Evolutionary conservation across 75 land plant species (phyloP), one percentile per base, ranked within the genome.

Genomic region (Pseudotsuga menziesii): DNA sequence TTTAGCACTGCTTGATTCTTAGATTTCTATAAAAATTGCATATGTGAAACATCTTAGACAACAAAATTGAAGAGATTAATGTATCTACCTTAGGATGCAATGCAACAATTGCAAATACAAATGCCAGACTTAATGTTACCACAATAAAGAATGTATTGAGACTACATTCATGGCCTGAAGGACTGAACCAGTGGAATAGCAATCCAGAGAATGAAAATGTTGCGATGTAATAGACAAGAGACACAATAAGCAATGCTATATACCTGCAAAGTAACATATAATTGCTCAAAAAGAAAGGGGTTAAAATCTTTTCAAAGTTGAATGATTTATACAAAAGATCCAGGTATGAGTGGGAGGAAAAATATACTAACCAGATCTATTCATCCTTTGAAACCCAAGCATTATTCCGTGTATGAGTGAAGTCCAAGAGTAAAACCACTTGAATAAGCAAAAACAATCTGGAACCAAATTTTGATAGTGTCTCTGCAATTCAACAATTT

Each of bases 311-410:
- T 9, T 76, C 67, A 48, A 29, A 11, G 39, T 78, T 41, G 58
- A 39, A 59, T 70, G 22, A 57, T 56, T 29, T 73, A n/a, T 15
- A 71, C 74, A 78, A 36, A 41, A 56, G 60, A 22, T 27, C 17
- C 19, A 25, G 63, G 29, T 48, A 73, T 58, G 26, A 59, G 59
- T 3, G 58, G 60, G 22, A 20, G 36, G 23, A 69, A 72, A 8
- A 36, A 44, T 54, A 63, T 73, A 20, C 84, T 9, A 52, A 96
- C 98, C 98, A 94, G 76, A 94, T 91, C 39, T 88, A 92, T 78
- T 93, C 98, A 83, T 96, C 98, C 81, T 90, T 96, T 11, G 88
- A 94, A 80, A 93, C 97, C 98, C 98, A 96, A 25, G 98, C 87
- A 77, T 91, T 94, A 82, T 96, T 96, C 98, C 98, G 93, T 78